Conservation (phyloP, 1,284 basidiomycete species). For the Heterobasidion irregulare region DNA sequence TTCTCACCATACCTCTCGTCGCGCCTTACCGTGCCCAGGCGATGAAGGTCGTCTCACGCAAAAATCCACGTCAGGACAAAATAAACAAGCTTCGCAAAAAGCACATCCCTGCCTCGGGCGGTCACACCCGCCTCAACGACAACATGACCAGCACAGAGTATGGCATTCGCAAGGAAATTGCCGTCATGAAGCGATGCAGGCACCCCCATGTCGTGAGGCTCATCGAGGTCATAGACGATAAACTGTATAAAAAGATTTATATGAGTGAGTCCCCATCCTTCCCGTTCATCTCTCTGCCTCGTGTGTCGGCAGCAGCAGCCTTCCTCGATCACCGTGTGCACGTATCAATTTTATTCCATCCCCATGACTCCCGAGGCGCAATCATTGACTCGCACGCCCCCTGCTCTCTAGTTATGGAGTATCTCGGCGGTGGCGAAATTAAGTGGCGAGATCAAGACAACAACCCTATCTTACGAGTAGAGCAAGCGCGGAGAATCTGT, state of each 20-base stretch:
- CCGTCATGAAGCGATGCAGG: constrained; percentile 94
- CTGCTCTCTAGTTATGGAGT: constrained; percentile 76
- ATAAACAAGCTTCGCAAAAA: constrained; percentile 51
- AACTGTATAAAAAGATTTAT: constrained; percentile 83
- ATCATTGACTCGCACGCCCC: neutral
- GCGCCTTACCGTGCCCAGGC: constrained; percentile 41
- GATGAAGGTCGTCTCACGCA: constrained; percentile 74
- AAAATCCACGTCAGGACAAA: constrained; percentile 45
- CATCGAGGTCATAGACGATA: constrained; percentile 94
- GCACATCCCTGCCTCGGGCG: constrained; percentile 41
- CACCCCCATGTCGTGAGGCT: constrained; percentile 91
- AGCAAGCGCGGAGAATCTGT: constrained; percentile 81
- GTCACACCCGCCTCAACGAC: constrained; percentile 48
- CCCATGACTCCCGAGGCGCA: neutral
- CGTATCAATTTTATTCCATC: constrained; percentile 1
- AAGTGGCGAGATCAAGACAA: constrained; percentile 69
- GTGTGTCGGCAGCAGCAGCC: neutral
- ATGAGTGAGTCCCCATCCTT: constrained; percentile 58
- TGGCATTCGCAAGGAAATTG: constrained; percentile 87
- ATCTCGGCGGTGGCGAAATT: constrained; percentile 90
- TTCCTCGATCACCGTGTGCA: neutral
- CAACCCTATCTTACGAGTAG: constrained; percentile 73
- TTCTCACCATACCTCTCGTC: neutral
- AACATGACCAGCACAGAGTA: constrained; percentile 65
- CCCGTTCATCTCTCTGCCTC: neutral